phyloP scores from a whole-genome alignment of 2,329 filamentous ascomycete species.

The Ophiocordyceps camponoti-saundersi region DNA sequence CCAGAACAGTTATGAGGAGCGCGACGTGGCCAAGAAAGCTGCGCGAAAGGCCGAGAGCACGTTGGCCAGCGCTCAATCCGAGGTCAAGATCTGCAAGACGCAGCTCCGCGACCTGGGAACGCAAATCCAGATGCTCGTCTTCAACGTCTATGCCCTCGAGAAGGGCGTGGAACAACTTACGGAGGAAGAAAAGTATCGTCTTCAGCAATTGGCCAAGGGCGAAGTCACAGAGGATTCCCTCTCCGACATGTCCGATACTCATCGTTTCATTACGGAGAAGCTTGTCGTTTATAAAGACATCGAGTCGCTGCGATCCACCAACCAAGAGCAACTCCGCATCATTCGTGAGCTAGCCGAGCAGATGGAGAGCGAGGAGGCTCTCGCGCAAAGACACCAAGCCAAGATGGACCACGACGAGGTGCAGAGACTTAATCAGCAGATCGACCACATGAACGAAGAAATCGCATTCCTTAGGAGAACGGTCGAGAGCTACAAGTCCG shows the following conservation, averaged over 20 bases:
- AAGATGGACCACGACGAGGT: slow-evolving; percentile 54
- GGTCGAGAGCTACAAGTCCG: slow-evolving; percentile 84
- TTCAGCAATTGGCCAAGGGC: slow-evolving; percentile 63
- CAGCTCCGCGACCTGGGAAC: slow-evolving; percentile 80
- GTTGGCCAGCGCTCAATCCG: slow-evolving; percentile 43
- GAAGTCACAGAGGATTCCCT: slow-evolving; percentile 55
- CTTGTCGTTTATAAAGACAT: slow-evolving; percentile 83
- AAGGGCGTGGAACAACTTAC: slow-evolving; percentile 58
- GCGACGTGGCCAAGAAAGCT: slow-evolving; percentile 62
- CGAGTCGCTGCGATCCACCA: slow-evolving; percentile 71
- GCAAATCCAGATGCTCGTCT: slow-evolving; percentile 78
- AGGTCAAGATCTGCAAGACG: slow-evolving; percentile 65
- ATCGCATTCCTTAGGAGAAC: slow-evolving; percentile 66
- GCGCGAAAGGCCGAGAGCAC: slow-evolving; percentile 65
- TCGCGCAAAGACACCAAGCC: slow-evolving; percentile 45
- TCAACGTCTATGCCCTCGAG: slow-evolving; percentile 70
- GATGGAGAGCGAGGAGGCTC: slow-evolving; percentile 81
- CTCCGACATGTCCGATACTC: slow-evolving; percentile 66
- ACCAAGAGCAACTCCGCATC: slow-evolving; percentile 66
- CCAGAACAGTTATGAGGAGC: slow-evolving; percentile 65
- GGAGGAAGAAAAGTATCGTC: slow-evolving; percentile 53
- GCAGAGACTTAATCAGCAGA: slow-evolving; percentile 52
- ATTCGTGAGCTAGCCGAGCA: slow-evolving; percentile 72
- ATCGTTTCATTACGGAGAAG: slow-evolving; percentile 75
- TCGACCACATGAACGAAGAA: slow-evolving; percentile 67